Base-by-base conservation (phyloP, 2,329 filamentous ascomycete species). In the Talaromyces sp. region DNA sequence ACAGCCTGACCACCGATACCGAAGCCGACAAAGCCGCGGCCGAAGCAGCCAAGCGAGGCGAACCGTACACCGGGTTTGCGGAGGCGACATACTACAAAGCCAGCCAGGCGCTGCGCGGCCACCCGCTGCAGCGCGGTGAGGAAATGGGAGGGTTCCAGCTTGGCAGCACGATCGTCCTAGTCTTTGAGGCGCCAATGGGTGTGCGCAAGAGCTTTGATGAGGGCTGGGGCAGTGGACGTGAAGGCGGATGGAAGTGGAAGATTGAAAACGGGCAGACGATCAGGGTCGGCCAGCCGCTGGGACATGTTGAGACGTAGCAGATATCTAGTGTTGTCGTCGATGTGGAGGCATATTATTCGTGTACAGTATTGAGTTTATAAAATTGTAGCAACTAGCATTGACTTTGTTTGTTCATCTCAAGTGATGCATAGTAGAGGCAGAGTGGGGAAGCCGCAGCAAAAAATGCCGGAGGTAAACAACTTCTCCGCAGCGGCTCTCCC, bases 71-170 rank as follows among this genome's bases (percentile, higher is more conserved):
- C n/a, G 95, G 95, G 1, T 99, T 93, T 72, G 87, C 91, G 0
- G 95, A 99, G 78, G 96, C 95, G 8, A 93, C 90, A 2, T 99
- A 99, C 72, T 85, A 85, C 53, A 83, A 82, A 17, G 91, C 93
- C 1, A 96, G 90, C 70, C 78, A 82, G 3, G 84, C 96, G 2
- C 82, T 99, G 0, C 86, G 86, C 22, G 95, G 96, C 2, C 88
- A 98, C 73, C 89, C 93, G 1, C 79, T 99, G 60, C 85, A 88
- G 65, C 84, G 90, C 52, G 95, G 95, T 39, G 93, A 98, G 72
- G 95, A 99, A 77, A 98, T 99, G 92, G 95, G 95, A 59, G 96
- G 95, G 0, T 99, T 99, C 78, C 92, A 96, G 79, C 82, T 99
- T 3, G 95, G 95, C 22, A 96, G 92, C 74, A 96, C 93, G 1